Evolutionary conservation across 1,284 basidiomycete genomes (phyloP).

Genomic region (Heterobasidion parviporum): DNA sequence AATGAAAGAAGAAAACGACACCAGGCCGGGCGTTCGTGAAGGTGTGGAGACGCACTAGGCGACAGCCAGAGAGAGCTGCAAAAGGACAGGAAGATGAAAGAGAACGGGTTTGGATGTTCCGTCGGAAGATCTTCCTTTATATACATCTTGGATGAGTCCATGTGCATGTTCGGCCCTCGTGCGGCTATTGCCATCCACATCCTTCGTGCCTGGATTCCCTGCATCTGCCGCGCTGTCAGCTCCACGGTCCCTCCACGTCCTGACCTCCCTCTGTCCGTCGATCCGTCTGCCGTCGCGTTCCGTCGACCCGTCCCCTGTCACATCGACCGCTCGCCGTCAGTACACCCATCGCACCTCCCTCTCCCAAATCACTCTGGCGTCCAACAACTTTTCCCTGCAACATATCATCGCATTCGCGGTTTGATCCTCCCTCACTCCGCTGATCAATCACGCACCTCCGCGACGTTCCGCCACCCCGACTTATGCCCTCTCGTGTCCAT

Average conservation of each 20-base stretch:
- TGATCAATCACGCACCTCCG: too few relatives aligned
- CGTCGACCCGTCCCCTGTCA: too few relatives aligned
- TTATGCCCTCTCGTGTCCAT: background rate
- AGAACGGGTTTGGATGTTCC: background rate
- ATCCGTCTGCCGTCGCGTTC: too few relatives aligned
- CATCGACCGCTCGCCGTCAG: too few relatives aligned
- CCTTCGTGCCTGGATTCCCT: background rate
- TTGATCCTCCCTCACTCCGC: too few relatives aligned
- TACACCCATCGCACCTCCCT: too few relatives aligned
- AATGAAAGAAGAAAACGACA: constrained; percentile 20
- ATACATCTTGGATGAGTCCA: background rate
- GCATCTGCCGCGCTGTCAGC: too few relatives aligned
- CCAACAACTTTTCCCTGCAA: too few relatives aligned
- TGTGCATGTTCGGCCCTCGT: background rate
- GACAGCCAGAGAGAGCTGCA: constrained; percentile 18
- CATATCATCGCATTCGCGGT: too few relatives aligned
- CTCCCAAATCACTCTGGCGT: too few relatives aligned
- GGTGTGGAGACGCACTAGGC: constrained; percentile 17
- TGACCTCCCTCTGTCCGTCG: background rate
- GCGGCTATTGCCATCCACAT: background rate
- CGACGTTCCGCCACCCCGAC: too few relatives aligned
- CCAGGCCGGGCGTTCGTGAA: constrained; percentile 22
- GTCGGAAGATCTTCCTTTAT: background rate
- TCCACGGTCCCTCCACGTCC: background rate
- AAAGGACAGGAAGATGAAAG: constrained; percentile 9